Evolutionary conservation across 2,329 filamentous ascomycete species (phyloP), one percentile per base, ranked within the genome.

Genomic region (Myriosclerotinia scirpicola): DNA sequence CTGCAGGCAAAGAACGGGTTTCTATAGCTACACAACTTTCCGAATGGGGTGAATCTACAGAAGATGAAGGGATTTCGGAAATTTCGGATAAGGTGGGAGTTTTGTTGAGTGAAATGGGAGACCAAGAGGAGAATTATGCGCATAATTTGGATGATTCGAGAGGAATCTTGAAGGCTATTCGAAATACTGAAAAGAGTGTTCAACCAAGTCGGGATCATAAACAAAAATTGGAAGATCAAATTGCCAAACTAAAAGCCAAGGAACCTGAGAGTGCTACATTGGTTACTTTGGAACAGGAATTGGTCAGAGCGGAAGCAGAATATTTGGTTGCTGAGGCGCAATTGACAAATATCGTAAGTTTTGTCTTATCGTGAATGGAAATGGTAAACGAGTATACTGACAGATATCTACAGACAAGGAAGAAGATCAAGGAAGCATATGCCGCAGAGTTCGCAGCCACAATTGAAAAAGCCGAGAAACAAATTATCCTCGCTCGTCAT

Each of bases 381-480:
- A 20, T 54, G 62, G 71, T 15, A 22, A 44, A 52, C 7, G 30
- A 73, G 17, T 30, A 44, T 42, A 8, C 58, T 60, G 34, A 60
- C 9, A 22, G 7, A 22, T 36, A 34, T 5, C 2, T 36, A 50
- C 69, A 95, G 91, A 98, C 95, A 46, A 91, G 95, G 67, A 91
- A 95, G 79, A 98, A 97, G 81, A 84, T 99, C 80, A 97, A 96
- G 81, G 92, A 97, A 79, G 92, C 95, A 34, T 98, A 94, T 76
- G 91, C 93, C 71, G 79, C 91, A 68, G 93, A 98, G 77, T 91
- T 97, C 71, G 87, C 90, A 20, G 93, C 93, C 67, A 91, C 93
- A 26, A 96, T 99, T 73, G 95, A 99, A 82, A 90, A 94, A 42
- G 93, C 93, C 34, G 95, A 98, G 82, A 98, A 98, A 81, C 95